Evolutionary conservation across 2,329 filamentous ascomycete species (phyloP).

Genomic region (Malbranchea cinnamomea): DNA sequence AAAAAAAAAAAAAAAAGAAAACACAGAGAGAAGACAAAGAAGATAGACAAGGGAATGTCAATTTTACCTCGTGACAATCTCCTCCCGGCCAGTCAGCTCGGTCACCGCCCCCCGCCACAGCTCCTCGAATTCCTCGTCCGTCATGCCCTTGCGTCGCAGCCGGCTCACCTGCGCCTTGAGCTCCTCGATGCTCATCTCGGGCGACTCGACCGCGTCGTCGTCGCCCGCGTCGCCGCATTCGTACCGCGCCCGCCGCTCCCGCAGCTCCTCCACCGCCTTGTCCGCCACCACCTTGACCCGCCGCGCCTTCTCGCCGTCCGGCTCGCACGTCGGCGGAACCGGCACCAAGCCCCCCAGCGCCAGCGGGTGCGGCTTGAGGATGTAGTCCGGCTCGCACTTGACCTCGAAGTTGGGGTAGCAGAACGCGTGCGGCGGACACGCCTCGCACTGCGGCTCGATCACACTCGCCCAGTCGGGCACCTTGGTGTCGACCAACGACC

Average conservation of each 20-base stretch:
- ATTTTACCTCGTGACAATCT: constrained; percentile 43
- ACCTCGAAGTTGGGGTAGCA: constrained; percentile 68
- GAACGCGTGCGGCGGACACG: constrained; percentile 77
- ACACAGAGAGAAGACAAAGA: constrained; percentile 10
- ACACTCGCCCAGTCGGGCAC: constrained; percentile 60
- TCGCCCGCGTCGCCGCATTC: constrained; percentile 67
- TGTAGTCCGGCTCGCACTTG: constrained; percentile 72
- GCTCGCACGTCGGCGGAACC: constrained; percentile 79
- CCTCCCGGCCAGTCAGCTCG: constrained; percentile 40
- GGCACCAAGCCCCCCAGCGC: constrained; percentile 68
- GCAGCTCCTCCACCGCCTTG: constrained; percentile 70
- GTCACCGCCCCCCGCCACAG: constrained; percentile 42
- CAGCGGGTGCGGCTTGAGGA: constrained; percentile 71
- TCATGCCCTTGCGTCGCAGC: constrained; percentile 70
- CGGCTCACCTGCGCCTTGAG: constrained; percentile 63
- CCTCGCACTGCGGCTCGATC: constrained; percentile 69
- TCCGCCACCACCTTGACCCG: constrained; percentile 79
- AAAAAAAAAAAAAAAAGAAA: constrained; percentile 8
- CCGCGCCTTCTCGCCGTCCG: constrained; percentile 81
- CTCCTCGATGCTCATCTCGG: constrained; percentile 53
- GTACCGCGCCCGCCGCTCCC: constrained; percentile 71
- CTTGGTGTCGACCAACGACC: constrained; percentile 42
- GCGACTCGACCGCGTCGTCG: constrained; percentile 42
- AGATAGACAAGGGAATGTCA: constrained; percentile 30
- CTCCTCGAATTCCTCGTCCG: constrained; percentile 78